Evolutionary conservation across 2,329 filamentous ascomycete species (phyloP), one percentile per base, ranked within the genome.

Genomic region (Botryotinia calthae): DNA sequence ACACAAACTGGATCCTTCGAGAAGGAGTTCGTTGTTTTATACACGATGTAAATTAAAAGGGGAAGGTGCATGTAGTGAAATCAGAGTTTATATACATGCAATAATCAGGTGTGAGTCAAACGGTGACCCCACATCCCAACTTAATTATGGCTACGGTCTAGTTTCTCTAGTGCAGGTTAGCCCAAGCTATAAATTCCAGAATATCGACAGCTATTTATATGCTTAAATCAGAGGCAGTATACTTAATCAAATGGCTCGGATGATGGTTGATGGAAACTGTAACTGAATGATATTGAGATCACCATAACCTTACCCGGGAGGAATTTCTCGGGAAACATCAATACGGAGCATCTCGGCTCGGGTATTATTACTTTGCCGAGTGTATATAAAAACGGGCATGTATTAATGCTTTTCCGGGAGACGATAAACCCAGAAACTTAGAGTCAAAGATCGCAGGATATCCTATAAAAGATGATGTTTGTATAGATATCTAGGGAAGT

Each of bases 11-110:
- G 31, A 51, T 66, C 8, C n/a, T 20, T 18, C 5, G 16, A 54
- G 22, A 28, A 54, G 18, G 12, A 66, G 6, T 9, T 40, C 7
- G 0, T 25, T 40, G 20, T 65, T 34, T 34, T 48, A 31, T 48
- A 34, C 28, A 34, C 12, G 22, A 64, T 16, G 25, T 16, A 3
- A 46, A 31, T 25, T 0, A 31, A 31, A 2, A 0, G 4, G 2
- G 37, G 25, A n/a, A 42, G 37, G 37, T 42, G 59, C 37, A 28
- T 28, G 7, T 9, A 18, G n/a, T 18, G 14, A 28, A 18, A 6
- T 54, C n/a, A 28, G 2, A 54, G 51, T 1, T 54, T 8, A 54
- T 14, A 54, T 0, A 2, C 5, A 54, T n/a, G 6, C 14, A 56
- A 14, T 28, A 28, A 25, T 28, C 51, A 56, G 14, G 3, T 56